Evolutionary conservation across 441 rosid species (phyloP).

Genomic region (Eutrema salsugineum): DNA sequence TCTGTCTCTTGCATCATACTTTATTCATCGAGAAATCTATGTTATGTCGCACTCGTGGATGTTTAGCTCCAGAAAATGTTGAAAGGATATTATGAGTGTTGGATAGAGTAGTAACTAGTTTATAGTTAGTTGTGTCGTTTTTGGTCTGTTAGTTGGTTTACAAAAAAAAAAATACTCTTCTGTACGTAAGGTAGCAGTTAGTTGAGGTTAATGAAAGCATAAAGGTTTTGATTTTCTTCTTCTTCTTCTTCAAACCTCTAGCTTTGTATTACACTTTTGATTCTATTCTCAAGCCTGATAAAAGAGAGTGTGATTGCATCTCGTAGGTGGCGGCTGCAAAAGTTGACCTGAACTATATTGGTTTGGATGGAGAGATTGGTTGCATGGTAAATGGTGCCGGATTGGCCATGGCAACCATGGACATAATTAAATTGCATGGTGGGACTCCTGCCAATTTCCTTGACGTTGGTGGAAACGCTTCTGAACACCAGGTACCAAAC

Average conservation of each 20-base stretch:
- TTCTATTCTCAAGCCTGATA: neutral
- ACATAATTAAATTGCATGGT: conserved; percentile 91
- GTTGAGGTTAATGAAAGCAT: neutral
- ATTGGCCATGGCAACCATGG: conserved; percentile 99
- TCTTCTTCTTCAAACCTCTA: neutral
- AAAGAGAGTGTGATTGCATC: conserved; percentile 12
- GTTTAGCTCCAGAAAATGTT: neutral
- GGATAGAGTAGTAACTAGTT: neutral
- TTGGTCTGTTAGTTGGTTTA: neutral
- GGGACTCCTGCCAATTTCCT: conserved; percentile 99
- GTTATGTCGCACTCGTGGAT: neutral
- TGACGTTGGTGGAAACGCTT: conserved; percentile 98
- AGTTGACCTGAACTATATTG: conserved; percentile 97
- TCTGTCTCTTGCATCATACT: conserved; percentile 3
- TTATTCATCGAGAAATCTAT: neutral
- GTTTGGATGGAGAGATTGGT: conserved; percentile 97
- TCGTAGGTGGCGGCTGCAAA: conserved; percentile 85
- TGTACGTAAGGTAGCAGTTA: neutral
- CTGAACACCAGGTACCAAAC: conserved; percentile 82
- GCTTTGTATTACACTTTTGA: neutral
- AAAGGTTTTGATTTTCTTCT: neutral
- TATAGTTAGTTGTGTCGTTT: neutral
- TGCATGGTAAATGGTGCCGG: conserved; percentile 99
- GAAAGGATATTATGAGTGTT: neutral
- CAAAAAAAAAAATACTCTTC: neutral